Conservation (phyloP, 441 rosid genomes). For the Pelargonium myrrhifolium region DNA sequence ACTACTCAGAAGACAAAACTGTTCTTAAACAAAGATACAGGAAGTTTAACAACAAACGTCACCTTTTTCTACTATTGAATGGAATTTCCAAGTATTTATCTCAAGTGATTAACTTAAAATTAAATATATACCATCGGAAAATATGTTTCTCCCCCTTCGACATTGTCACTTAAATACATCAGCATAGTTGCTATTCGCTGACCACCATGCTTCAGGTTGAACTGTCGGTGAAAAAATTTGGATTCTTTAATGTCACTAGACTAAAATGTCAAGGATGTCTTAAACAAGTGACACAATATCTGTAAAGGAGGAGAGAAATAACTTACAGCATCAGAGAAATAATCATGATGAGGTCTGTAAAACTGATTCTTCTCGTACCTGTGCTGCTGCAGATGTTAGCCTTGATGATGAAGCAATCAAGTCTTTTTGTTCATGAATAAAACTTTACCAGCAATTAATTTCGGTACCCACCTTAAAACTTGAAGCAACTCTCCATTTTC, state of each 20-base stretch:
- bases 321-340: slow-evolving; percentile 85
- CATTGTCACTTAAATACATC: slow-evolving; percentile 77
- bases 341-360: slow-evolving; percentile 93
- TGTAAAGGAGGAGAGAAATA: no score
- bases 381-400: slow-evolving; percentile 72
- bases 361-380: slow-evolving; percentile 82
- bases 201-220: slow-evolving; percentile 87
- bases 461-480: slow-evolving; percentile 62
- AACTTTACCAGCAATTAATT: slow-evolving; percentile 20
- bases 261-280: background rate
- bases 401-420: slow-evolving; percentile 35
- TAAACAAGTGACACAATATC: no score
- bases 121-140: slow-evolving; percentile 63
- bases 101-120: background rate
- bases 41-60: no score
- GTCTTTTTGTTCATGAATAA: slow-evolving; percentile 21
- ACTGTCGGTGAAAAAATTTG: slow-evolving; percentile 33
- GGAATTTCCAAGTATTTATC: no score
- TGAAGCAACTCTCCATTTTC: slow-evolving; percentile 95
- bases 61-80: no score
- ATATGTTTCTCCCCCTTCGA: slow-evolving; percentile 95
- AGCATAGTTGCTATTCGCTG: slow-evolving; percentile 89
- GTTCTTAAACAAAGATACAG: no score
- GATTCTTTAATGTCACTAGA: slow-evolving; percentile 9
- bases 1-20: no score